phyloP scores from a whole-genome alignment of 352 stramenopile genomes.

The Globisporangium spinosum region DNA sequence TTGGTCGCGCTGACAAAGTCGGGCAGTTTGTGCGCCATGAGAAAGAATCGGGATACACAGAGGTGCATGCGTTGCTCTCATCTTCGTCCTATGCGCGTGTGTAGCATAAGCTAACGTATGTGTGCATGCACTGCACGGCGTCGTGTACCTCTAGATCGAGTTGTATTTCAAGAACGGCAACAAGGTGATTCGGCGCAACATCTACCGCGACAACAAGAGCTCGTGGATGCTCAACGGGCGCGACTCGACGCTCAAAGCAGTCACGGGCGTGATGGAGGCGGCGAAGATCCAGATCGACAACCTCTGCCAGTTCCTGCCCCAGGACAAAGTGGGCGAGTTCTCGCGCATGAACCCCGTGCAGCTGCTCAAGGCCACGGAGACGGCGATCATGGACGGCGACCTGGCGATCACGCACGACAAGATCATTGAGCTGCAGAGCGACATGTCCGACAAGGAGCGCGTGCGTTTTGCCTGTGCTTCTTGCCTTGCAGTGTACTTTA shows the following conservation, averaged over 20 bases:
- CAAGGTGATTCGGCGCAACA: conserved; percentile 86
- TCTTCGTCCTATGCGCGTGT: not conserved
- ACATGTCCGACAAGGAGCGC: conserved; percentile 66
- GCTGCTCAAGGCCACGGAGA: conserved; percentile 78
- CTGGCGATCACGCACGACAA: conserved; percentile 68
- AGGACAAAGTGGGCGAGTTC: conserved; percentile 94
- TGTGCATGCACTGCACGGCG: not conserved
- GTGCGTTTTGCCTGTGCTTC: conserved; percentile 25
- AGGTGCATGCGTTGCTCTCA: conserved; percentile 24
- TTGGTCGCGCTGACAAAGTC: conserved; percentile 93
- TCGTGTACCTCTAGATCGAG: conserved; percentile 88
- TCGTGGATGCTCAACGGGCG: conserved; percentile 76
- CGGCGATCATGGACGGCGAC: conserved; percentile 68
- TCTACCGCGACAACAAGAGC: conserved; percentile 89
- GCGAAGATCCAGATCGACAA: conserved; percentile 98
- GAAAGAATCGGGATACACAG: conserved; percentile 80
- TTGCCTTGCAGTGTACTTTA: not conserved
- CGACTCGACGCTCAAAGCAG: conserved; percentile 63
- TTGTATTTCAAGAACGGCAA: conserved; percentile 81
- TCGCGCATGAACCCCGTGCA: conserved; percentile 81
- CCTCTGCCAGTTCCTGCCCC: conserved; percentile 97
- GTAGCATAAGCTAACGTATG: not conserved
- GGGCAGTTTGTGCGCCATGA: conserved; percentile 89
- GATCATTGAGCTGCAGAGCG: conserved; percentile 73
- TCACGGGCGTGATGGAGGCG: conserved; percentile 74